A percentile compares a stretch with the other conserved stretches of the same genome.
phyloP scores from a whole-genome alignment of 2,329 filamentous ascomycete genomes.

The Colletotrichum tanaceti region DNA sequence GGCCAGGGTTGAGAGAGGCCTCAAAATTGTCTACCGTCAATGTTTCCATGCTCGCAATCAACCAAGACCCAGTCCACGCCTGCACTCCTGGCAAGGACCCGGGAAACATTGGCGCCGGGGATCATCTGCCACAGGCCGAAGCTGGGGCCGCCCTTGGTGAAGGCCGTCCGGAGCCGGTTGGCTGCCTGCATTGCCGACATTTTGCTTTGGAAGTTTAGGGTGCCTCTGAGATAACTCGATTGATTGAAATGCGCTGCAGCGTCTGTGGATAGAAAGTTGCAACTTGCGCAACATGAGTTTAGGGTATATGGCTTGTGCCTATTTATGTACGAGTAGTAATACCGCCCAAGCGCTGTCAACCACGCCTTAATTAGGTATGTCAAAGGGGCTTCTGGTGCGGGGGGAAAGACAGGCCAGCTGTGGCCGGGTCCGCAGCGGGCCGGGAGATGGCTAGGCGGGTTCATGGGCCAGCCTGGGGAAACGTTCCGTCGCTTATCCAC shows the following conservation, averaged over 20 bases:
- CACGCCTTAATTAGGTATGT: slow-evolving; percentile 12
- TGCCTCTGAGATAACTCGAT: too few relatives aligned
- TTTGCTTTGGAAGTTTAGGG: neutral
- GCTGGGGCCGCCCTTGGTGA: slow-evolving; percentile 60
- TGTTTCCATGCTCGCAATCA: slow-evolving; percentile 65
- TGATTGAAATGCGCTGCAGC: too few relatives aligned
- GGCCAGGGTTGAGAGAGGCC: neutral
- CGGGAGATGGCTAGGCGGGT: slow-evolving; percentile 9
- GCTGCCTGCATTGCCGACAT: slow-evolving; percentile 54
- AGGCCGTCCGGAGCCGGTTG: slow-evolving; percentile 62
- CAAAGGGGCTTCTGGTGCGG: slow-evolving; percentile 7
- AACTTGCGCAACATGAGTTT: too few relatives aligned
- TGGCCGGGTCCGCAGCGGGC: slow-evolving; percentile 8
- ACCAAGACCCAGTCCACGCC: slow-evolving; percentile 76
- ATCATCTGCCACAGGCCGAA: slow-evolving; percentile 74
- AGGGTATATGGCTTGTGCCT: too few relatives aligned
- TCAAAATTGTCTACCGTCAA: slow-evolving; percentile 58
- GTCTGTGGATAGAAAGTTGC: too few relatives aligned
- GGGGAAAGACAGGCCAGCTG: slow-evolving; percentile 4
- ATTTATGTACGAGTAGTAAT: too few relatives aligned
- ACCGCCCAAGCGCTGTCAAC: slow-evolving; percentile 6
- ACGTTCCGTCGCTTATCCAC: neutral
- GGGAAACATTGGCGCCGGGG: slow-evolving; percentile 69
- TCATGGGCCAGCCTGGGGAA: neutral
- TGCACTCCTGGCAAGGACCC: slow-evolving; percentile 67